Base-by-base conservation (phyloP, 1,139 yeast genomes). In the Blastobotrys persicus region DNA sequence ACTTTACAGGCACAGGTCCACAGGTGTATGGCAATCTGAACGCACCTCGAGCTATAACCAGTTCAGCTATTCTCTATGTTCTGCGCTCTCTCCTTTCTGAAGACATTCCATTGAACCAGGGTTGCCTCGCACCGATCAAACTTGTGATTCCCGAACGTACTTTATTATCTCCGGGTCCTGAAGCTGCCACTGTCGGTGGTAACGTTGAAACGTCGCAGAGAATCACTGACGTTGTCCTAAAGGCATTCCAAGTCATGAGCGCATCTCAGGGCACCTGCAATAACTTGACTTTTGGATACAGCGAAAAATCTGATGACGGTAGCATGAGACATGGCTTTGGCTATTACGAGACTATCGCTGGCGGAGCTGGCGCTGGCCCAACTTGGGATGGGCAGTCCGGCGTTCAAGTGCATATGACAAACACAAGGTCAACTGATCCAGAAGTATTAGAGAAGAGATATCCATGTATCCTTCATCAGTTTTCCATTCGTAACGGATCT, bases 171-270 rank as follows among this genome's bases (percentile, higher is more conserved):
- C 95, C 95, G 2, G 75, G 83, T 1, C 75, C 74, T 37, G 88
- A 84, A 44, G 92, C 92, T 16, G 96, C 95, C 1, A 89, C 85
- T 3, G 94, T 86, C 9, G 96, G 95, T 31, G 95, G 95, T 5
- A 88, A 87, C 63, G 94, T 86, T n/a, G 85, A 85, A 65, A 87
- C 95, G 0, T 81, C 92, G 1, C 95, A 88, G 66, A 74, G 95
- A 54, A 81, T 88, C 40, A 85, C 88, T 1, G 95, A 87, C 66
- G 89, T 84, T 2, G 77, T 87, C 52, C 72, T 88, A 59, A 80
- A 80, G 59, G 88, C 95, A 0, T 86, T 87, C 63, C 75, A 78
- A 54, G 85, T 87, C 2, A 85, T 86, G 62, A 95, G 85, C 1
- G 86, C 83, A 52, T 84, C 91, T 3, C 91, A 85, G 59, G 87